A percentile compares a stretch with the other conserved stretches of the same genome.
Conservation (phyloP, 371 early-diverging fungal species). For the Nematocida ausubeli region DNA sequence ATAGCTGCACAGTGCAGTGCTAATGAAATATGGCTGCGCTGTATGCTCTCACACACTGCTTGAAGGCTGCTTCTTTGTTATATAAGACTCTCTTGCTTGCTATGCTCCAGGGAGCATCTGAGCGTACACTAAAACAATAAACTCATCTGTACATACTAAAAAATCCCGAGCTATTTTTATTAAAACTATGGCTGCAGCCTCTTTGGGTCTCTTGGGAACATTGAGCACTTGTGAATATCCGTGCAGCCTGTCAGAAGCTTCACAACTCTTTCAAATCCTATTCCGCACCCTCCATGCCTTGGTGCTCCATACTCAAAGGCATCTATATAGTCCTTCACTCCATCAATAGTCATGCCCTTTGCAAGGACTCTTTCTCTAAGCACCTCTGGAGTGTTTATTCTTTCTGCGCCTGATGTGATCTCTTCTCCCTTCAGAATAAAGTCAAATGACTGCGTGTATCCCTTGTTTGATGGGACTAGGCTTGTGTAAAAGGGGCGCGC, state of each 20-base stretch:
- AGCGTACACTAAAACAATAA: too few species aligned
- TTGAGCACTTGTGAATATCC: constrained; percentile 86
- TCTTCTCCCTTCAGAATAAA: constrained; percentile 99
- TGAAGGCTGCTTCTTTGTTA: too few species aligned
- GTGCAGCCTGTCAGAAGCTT: constrained; percentile 88
- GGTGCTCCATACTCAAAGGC: constrained; percentile 96
- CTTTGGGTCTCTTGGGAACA: constrained; percentile 98
- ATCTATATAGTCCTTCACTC: constrained; percentile 85
- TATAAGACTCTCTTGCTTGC: too few species aligned
- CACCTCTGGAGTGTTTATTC: constrained; percentile 83
- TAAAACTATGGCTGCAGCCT: constrained; percentile 79
- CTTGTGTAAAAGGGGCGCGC: constrained; percentile 97
- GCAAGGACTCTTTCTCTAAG: constrained; percentile 76
- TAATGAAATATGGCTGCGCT: too few species aligned
- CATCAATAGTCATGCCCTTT: constrained; percentile 76
- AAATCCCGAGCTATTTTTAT: too few species aligned
- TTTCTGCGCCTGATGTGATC: constrained; percentile 97
- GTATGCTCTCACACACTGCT: too few species aligned
- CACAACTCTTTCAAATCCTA: constrained; percentile 89
- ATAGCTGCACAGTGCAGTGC: too few species aligned
- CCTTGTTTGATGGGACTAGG: constrained; percentile 73
- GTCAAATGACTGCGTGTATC: constrained; percentile 95
- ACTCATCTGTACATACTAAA: too few species aligned
- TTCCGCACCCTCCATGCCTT: constrained; percentile 98
- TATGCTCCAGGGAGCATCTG: too few species aligned